Percentiles rank a stretch among this genome's conserved stretches.
Evolutionary conservation across 495 filamentous ascomycete species (phyloP).

Genomic region (Aspergillus sclerotioniger): DNA sequence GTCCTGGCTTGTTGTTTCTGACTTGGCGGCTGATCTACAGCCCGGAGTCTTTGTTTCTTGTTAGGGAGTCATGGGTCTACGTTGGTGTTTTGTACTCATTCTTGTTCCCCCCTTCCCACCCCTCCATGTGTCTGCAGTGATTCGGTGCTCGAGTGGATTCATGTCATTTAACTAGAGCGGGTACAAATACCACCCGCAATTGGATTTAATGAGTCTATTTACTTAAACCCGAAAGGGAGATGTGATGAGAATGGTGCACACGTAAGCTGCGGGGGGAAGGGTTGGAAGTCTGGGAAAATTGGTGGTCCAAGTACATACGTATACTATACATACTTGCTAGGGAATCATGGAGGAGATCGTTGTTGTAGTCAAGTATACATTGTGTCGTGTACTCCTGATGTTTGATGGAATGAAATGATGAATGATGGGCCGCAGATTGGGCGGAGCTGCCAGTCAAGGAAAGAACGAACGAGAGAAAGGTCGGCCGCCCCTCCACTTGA

Average conservation of each 20-base stretch:
- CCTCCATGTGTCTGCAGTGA: background rate
- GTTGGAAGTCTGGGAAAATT: no score
- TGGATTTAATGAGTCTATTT: background rate
- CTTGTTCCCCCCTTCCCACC: no score
- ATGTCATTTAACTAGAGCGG: background rate
- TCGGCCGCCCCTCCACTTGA: conserved; percentile 1
- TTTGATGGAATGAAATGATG: no score
- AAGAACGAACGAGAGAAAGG: background rate
- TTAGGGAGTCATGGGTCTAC: background rate
- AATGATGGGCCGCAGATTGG: background rate
- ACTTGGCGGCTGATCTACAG: background rate
- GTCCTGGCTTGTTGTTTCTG: background rate
- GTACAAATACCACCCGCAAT: background rate
- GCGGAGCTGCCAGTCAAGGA: background rate
- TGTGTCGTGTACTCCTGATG: background rate
- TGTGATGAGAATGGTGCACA: no score
- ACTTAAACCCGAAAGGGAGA: background rate
- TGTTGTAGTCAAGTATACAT: no score
- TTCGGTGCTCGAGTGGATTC: background rate
- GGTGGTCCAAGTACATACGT: no score
- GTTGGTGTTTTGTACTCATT: background rate
- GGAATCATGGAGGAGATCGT: no score
- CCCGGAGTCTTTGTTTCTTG: no score
- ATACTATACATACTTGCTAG: no score
- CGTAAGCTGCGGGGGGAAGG: no score